These are phyloP conservation scores for Cyclotella sp. DNA, from an alignment of 108 stramenopile genomes.

Conservation along the genomic window DNA sequence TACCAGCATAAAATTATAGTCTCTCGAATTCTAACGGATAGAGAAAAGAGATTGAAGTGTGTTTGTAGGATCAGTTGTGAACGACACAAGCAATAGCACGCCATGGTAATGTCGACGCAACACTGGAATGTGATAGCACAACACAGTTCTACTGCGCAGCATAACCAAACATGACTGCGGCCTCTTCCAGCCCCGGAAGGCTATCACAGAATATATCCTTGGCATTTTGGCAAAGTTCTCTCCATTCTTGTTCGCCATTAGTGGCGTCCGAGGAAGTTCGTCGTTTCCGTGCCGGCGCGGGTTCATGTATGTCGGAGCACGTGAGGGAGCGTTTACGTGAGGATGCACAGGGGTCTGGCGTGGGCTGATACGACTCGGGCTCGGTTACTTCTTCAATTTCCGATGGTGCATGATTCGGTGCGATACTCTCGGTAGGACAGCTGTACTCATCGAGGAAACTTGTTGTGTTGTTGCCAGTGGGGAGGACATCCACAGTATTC, in stretches of 20 bases:
- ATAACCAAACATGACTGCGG: constrained; percentile 81
- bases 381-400: neutral
- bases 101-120: too few species aligned
- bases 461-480: neutral
- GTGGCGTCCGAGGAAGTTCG: constrained; percentile 17
- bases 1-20: neutral
- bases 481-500: neutral
- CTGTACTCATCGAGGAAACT: neutral
- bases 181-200: constrained; percentile 85
- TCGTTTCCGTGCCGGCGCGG: constrained; percentile 21
- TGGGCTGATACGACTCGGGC: too few species aligned
- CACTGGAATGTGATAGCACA: too few species aligned
- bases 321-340: constrained; percentile 20
- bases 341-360: neutral
- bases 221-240: constrained; percentile 40
- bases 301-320: neutral
- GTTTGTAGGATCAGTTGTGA: neutral
- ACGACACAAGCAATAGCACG: neutral
- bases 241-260: constrained; percentile 47
- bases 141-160: constrained; percentile 6
- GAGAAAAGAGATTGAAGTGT: neutral
- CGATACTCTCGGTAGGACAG: neutral
- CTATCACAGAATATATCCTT: constrained; percentile 43
- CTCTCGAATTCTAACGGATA: neutral
- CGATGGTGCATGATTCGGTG: neutral